phyloP scores from a whole-genome alignment of 176 grass and related monocot species.

The Bromus sterilis region DNA sequence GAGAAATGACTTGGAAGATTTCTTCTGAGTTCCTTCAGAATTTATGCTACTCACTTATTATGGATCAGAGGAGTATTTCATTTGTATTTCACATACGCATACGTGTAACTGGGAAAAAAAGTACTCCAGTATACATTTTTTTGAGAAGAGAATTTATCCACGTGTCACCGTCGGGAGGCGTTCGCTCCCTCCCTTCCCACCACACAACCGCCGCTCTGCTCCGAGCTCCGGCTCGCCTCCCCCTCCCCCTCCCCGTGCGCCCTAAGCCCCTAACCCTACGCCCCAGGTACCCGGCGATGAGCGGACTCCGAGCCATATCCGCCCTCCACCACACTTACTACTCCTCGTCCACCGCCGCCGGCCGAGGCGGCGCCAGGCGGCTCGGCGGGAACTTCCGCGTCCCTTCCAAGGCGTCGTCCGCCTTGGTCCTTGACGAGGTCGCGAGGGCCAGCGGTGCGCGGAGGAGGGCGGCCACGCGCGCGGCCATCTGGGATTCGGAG shows the following conservation, averaged over 20 bases:
- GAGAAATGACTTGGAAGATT: not conserved
- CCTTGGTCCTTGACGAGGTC: slow-evolving; percentile 62
- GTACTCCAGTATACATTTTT: not conserved
- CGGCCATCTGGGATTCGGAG: slow-evolving; percentile 85
- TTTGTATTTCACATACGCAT: not conserved
- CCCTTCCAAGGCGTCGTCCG: slow-evolving; percentile 35
- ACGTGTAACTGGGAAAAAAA: not conserved
- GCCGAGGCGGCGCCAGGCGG: slow-evolving; percentile 2
- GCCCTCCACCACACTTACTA: slow-evolving; percentile 49
- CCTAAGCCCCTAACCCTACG: slow-evolving; percentile 34
- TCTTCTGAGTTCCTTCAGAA: not conserved
- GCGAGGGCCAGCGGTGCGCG: slow-evolving; percentile 22
- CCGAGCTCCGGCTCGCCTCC: not conserved
- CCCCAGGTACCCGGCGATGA: slow-evolving; percentile 46
- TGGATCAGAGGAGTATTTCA: no score
- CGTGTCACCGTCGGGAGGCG: slow-evolving; percentile 38
- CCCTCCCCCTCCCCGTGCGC: slow-evolving; percentile 5
- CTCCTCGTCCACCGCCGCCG: slow-evolving; percentile 19
- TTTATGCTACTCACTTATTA: no score
- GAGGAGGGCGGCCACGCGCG: slow-evolving; percentile 68
- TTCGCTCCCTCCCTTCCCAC: slow-evolving; percentile 47
- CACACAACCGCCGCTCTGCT: slow-evolving; percentile 30
- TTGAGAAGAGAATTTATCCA: slow-evolving; percentile 37
- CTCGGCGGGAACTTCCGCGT: slow-evolving; percentile 27
- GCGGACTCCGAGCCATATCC: slow-evolving; percentile 51